Base-by-base conservation (phyloP, 495 filamentous ascomycete genomes). In the Astrocystis sublimbata region DNA sequence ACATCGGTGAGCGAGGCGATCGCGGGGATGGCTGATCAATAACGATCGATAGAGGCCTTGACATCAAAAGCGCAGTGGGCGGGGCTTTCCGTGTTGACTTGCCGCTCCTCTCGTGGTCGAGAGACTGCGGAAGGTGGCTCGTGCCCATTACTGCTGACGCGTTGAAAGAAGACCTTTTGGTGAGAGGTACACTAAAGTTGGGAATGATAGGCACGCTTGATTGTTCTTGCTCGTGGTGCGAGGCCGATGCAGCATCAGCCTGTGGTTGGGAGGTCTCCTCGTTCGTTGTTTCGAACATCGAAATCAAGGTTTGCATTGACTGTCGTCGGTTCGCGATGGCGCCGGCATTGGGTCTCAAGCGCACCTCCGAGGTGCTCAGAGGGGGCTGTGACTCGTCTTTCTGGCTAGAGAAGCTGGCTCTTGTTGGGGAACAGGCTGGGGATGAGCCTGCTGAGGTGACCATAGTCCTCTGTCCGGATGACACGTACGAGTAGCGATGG, bases 401-500 rank as follows among this genome's bases (percentile, higher is more conserved):
- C 13, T 71, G 66, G 17, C 68, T 72, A 40, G 71, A 70, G 53
- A 81, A 79, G 35, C 76, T 79, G 8, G 78, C 78, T n/a, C 76
- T 70, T 6, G 76, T 71, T 0, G 81, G 76, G 6, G 83, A 86
- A 56, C 68, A 78, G 7, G 77, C 73, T 7, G 81, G 79, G 1
- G 83, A 86, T 4, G 84, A 85, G 15, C 76, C 76, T 23, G 78
- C 74, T 9, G 84, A 86, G 8, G 83, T 85, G 6, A 85, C 61
- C 12, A 80, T 71, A 0, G 83, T 86, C 30, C 81, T 78, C 46
- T 86, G 83, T 26, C 86, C 84, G 1, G 87, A 84, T 31, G 83
- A 84, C 21, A 85, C 70, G 42, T 80, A 87, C 6, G 88, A 88
- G 35, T 89, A 80, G 24, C 85, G 83, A 61, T 88, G 79, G 0